Evolutionary conservation across 139 green algal species (phyloP), one percentile per base, ranked within the genome.

Genomic region (Picochlorum sp.): DNA sequence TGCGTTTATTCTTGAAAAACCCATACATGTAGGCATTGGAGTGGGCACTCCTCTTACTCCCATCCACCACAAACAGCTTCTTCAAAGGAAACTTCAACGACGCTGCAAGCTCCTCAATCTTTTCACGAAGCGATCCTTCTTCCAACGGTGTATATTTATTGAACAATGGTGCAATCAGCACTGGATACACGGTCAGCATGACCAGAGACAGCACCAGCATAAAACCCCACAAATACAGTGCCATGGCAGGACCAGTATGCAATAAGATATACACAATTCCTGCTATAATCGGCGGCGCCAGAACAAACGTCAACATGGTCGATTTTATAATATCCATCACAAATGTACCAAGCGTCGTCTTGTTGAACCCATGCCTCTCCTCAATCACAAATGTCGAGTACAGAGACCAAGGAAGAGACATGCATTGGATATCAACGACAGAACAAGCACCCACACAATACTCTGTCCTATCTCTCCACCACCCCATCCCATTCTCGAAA

Each of bases 1-100:
- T 96, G 30, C 91, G 83, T 81, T 97, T 97, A 81, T 95, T 96
- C 11, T 79, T 84, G 69, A 81, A 88, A 51, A 96, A 92, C 5
- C 89, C 89, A 68, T 92, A 93, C 81, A 95, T 88, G 79, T 95
- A 97, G 2, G 90, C 90, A 62, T 96, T 96, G 57, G 62, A 79
- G 73, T 95, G 88, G 1, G 73, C 80, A 20, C 60, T 79, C 20
- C 80, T 65, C 3, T 45, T 78, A 37, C 58, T 74, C 49, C 78
- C 80, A 44, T 86, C 80, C 18, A 86, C 55, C 1, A 84, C 75
- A 64, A 76, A 93, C 21, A 95, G 75, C 79, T 92, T 93, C 23
- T 73, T 82, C 44, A 95, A 74, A 0, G 87, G 87, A 68, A 93
- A 95, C 4, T 75, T 61, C 26, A 95, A 72, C 3, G 57, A 71